Percentiles rank a stretch among this genome's conserved stretches.
phyloP scores from a whole-genome alignment of 768 basidiomycete genomes.

The Leccinum aurantiacum region DNA sequence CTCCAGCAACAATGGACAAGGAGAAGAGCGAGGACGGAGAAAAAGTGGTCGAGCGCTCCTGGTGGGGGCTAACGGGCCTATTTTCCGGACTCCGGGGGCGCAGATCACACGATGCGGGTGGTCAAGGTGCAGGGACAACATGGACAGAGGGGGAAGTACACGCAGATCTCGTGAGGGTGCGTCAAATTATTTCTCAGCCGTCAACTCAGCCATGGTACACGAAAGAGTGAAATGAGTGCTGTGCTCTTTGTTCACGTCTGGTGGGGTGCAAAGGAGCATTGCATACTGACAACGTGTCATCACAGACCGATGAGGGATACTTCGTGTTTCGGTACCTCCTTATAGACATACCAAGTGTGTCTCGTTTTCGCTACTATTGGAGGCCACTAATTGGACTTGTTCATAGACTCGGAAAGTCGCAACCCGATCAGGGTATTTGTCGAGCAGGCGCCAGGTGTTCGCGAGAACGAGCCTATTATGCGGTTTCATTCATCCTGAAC shows the following conservation, averaged over 20 bases:
- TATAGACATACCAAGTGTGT: slow-evolving; percentile 77
- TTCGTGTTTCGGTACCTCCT: slow-evolving; percentile 78
- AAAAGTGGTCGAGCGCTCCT: slow-evolving; percentile 34
- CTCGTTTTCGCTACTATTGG: slow-evolving; percentile 20
- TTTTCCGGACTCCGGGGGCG: slow-evolving; percentile 62
- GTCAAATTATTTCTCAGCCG: slow-evolving; percentile 24
- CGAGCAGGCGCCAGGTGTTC: slow-evolving; percentile 61
- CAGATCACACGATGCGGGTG: slow-evolving; percentile 33
- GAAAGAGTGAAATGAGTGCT: slow-evolving; percentile 1
- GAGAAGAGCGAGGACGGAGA: slow-evolving; percentile 32
- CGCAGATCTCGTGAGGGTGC: slow-evolving; percentile 71
- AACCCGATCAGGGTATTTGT: slow-evolving; percentile 70
- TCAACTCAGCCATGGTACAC: background rate
- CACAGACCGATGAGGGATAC: slow-evolving; percentile 71
- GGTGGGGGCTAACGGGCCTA: slow-evolving; percentile 62
- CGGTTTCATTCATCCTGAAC: slow-evolving; percentile 52
- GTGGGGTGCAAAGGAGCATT: slow-evolving; percentile 2
- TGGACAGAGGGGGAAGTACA: slow-evolving; percentile 82
- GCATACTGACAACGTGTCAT: slow-evolving; percentile 12
- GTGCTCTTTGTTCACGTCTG: slow-evolving; percentile 6
- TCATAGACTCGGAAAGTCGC: slow-evolving; percentile 57
- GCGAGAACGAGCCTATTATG: slow-evolving; percentile 71
- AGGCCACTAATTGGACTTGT: slow-evolving; percentile 10
- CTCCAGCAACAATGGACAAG: slow-evolving; percentile 28
- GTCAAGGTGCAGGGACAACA: slow-evolving; percentile 38